These are phyloP conservation scores for Phytophthora citricola DNA, from an alignment of 352 stramenopile species.

Conservation along the genomic window DNA sequence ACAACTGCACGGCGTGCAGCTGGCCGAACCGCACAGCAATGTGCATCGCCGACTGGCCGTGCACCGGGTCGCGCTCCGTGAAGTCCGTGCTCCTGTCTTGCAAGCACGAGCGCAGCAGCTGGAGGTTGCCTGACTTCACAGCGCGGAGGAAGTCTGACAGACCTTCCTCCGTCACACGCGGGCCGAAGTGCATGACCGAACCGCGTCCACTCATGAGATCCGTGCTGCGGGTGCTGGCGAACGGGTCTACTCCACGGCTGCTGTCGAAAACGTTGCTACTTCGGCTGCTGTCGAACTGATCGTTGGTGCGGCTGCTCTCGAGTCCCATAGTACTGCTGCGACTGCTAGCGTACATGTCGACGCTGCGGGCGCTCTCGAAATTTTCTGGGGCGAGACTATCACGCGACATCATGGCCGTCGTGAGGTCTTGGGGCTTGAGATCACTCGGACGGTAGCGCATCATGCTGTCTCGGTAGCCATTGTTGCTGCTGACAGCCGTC, in stretches of 20 bases:
- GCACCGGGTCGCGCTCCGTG: conserved; percentile 66
- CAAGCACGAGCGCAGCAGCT: conserved; percentile 59
- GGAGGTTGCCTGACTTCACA: conserved; percentile 70
- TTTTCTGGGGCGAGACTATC: conserved; percentile 61
- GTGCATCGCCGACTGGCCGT: conserved; percentile 82
- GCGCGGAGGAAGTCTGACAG: conserved; percentile 69
- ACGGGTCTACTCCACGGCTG: conserved; percentile 25
- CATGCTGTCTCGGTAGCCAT: conserved; percentile 68
- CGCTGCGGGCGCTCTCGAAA: conserved; percentile 26
- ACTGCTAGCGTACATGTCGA: conserved; percentile 30
- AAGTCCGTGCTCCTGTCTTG: conserved; percentile 71
- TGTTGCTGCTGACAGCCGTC: conserved; percentile 17
- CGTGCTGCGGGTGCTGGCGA: conserved; percentile 31
- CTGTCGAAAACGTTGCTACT: conserved; percentile 35
- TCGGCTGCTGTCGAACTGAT: conserved; percentile 23
- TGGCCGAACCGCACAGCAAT: conserved; percentile 82
- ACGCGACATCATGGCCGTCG: conserved; percentile 50
- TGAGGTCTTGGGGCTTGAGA: conserved; percentile 56
- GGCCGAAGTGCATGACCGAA: conserved; percentile 56
- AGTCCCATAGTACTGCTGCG: conserved; percentile 33
- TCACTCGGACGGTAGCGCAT: conserved; percentile 77
- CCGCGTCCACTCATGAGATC: conserved; percentile 45
- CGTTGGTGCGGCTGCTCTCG: conserved; percentile 25
- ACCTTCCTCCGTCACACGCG: conserved; percentile 60
- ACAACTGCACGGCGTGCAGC: conserved; percentile 71